A percentile compares a stretch with the other conserved stretches of the same genome.
phyloP scores from a whole-genome alignment of 2,329 filamentous ascomycete genomes.

The Aspergillus luchuensis region DNA sequence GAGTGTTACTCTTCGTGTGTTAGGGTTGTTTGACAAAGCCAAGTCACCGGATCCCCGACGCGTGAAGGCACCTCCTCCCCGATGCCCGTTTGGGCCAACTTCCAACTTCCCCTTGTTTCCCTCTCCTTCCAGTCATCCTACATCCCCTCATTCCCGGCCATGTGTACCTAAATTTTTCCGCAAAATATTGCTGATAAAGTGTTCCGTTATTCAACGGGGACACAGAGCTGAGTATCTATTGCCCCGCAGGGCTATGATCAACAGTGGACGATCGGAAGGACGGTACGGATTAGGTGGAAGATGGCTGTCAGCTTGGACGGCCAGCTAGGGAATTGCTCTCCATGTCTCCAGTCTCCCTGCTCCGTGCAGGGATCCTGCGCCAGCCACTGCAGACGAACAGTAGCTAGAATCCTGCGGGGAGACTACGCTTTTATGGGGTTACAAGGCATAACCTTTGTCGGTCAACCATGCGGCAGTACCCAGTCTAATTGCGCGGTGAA shows the following conservation, averaged over 20 bases:
- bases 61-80: too few species aligned
- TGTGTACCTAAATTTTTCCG: not conserved
- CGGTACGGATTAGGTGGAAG: not conserved
- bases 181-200: not conserved
- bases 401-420: not conserved
- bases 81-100: too few species aligned
- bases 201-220: not conserved
- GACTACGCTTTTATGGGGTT: not conserved
- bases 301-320: not conserved
- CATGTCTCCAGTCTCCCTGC: not conserved
- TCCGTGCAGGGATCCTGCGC: not conserved
- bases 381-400: not conserved
- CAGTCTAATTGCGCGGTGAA: not conserved
- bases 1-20: too few species aligned
- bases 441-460: not conserved
- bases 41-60: too few species aligned
- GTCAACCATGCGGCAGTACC: not conserved
- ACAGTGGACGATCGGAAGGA: not conserved
- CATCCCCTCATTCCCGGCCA: not conserved
- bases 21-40: too few species aligned
- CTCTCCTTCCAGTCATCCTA: not conserved
- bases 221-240: not conserved
- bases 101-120: too few species aligned
- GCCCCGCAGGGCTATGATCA: not conserved
- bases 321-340: not conserved